A percentile compares a stretch with the other conserved stretches of the same genome.
These are phyloP conservation scores for Canavalia gladiata DNA, from an alignment of 306 rosid species.

Conservation along the genomic window DNA sequence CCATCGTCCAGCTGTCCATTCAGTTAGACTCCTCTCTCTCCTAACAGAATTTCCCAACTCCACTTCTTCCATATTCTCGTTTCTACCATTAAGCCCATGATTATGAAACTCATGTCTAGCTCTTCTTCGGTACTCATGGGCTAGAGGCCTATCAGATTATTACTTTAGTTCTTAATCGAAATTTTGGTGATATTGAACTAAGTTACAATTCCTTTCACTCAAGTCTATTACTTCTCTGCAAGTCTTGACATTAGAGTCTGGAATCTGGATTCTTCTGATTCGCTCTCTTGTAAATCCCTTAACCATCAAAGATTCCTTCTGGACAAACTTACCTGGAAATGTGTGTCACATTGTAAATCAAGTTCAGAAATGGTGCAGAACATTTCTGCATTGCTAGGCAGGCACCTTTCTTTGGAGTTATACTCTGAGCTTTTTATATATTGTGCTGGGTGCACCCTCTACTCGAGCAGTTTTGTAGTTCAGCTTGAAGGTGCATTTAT, in stretches of 20 bases:
- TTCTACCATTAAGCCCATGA: too few relatives aligned
- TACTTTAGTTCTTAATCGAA: background rate
- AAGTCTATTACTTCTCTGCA: background rate
- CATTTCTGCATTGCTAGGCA: background rate
- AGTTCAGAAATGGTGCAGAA: background rate
- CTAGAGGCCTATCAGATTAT: too few relatives aligned
- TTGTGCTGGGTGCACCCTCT: background rate
- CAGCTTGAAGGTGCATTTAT: background rate
- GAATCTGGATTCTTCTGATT: conserved; percentile 2
- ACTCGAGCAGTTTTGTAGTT: background rate
- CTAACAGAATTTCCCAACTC: too few relatives aligned
- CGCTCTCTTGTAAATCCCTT: background rate
- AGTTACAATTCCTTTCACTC: background rate
- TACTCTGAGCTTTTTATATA: background rate
- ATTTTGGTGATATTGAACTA: background rate
- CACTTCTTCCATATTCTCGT: too few relatives aligned
- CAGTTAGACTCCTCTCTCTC: too few relatives aligned
- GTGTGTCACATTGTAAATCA: background rate
- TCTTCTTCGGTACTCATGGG: too few relatives aligned
- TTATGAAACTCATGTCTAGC: too few relatives aligned
- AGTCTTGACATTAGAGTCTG: too few relatives aligned
- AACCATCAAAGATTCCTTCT: background rate
- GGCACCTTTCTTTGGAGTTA: background rate
- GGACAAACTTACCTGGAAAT: background rate
- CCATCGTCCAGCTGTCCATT: too few relatives aligned